Evolutionary conservation across 2,329 filamentous ascomycete genomes (phyloP).

Genomic region (Botrytis porri): DNA sequence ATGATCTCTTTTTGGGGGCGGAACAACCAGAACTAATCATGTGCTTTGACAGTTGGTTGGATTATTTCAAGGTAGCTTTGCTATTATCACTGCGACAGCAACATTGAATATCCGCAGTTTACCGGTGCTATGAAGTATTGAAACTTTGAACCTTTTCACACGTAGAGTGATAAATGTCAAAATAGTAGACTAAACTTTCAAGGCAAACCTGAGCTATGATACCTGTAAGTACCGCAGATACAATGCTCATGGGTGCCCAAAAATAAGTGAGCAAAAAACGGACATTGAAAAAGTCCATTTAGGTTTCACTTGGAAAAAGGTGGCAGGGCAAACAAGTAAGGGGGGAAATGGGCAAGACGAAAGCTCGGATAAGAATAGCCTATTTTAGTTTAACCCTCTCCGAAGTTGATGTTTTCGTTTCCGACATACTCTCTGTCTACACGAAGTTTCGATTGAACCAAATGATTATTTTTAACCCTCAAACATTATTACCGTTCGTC

Average conservation of each 20-base stretch:
- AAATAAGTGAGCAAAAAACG: background rate
- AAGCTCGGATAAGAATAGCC: conserved; percentile 7
- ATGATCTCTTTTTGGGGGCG: background rate
- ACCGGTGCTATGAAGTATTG: background rate
- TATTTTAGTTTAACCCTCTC: background rate
- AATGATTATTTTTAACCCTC: conserved; percentile 8
- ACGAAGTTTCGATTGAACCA: background rate
- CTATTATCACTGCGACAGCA: background rate
- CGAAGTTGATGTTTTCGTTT: background rate
- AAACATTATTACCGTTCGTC: background rate
- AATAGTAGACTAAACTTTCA: background rate
- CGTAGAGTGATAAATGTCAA: background rate
- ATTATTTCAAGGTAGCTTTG: background rate
- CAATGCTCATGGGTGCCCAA: conserved; percentile 1
- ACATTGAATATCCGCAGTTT: background rate
- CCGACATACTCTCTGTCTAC: background rate
- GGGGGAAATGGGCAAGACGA: background rate
- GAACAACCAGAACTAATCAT: background rate
- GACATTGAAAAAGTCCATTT: conserved; percentile 15
- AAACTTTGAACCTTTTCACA: background rate
- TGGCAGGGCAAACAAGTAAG: conserved; percentile 13
- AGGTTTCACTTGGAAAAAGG: conserved; percentile 9
- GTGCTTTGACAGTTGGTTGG: background rate
- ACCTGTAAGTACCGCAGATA: background rate
- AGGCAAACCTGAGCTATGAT: background rate